Base-by-base conservation (phyloP, 129 eudicot species). In the Lactuca sativa region DNA sequence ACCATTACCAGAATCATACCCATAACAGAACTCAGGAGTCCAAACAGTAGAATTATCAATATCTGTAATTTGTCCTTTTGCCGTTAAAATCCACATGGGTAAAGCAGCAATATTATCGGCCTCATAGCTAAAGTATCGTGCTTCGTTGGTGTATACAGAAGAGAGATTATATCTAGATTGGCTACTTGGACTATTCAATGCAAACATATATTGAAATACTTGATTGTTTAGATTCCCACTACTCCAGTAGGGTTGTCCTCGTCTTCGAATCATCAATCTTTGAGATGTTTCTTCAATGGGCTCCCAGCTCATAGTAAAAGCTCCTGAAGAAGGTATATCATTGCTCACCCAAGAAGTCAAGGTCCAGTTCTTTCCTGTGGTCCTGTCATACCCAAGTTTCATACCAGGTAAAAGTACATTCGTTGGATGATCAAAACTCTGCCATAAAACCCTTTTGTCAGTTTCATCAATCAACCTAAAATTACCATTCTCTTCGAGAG, bases 401-500 rank as follows among this genome's bases (percentile, higher is more conserved):
- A 82, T 77, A 8, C 82, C 86, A 0, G 86, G 86, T 56, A 82
- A 40, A 51, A 79, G 74, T 7, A 62, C 57, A 16, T 74, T 36
- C 0, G 75, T 73, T 6, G 75, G 83, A 66, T 73, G 48, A 72
- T 81, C 73, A 69, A 82, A 82, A 47, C 82, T 77, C 56, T 82
- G 73, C 86, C 86, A 82, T 38, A 77, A 56, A 37, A 69, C 56
- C 12, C 64, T 37, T 51, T 67, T 56, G 18, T 60, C 62, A 4
- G 4, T 57, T 12, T 25, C 61, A 3, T 77, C 70, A 7, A 38
- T 64, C 64, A 74, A 18, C 4, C 67, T 68, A n/a, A 82, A 60
- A 64, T 82, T 82, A n/a, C 83, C 80, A 2, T 41, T 62, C 18
- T 64, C 66, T 53, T 60, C 51, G 5, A 70, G 65, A 3, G 69